phyloP scores from a whole-genome alignment of 2,329 filamentous ascomycete genomes.

The Annulohypoxylon truncatum region DNA sequence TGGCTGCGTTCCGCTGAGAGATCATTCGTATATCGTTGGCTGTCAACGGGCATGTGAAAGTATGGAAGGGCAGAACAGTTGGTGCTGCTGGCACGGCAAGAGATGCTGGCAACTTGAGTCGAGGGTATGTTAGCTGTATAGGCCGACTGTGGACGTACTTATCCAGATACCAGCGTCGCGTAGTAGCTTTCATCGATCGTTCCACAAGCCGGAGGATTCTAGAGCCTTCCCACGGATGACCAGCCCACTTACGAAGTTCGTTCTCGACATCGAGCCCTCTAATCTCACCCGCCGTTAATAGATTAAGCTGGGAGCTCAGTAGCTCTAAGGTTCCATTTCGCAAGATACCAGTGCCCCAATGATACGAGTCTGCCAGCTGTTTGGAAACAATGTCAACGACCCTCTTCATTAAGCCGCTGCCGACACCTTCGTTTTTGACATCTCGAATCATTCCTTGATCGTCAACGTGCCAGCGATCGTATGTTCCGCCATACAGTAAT shows the following conservation, averaged over 20 bases:
- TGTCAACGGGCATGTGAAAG: slow-evolving; percentile 93
- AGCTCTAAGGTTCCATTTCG: slow-evolving; percentile 64
- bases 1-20: slow-evolving; percentile 91
- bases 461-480: slow-evolving; percentile 94
- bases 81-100: slow-evolving; percentile 87
- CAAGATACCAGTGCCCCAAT: slow-evolving; percentile 83
- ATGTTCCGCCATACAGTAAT: slow-evolving; percentile 75
- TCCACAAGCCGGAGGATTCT: slow-evolving; percentile 86
- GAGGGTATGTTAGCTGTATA: slow-evolving; percentile 70
- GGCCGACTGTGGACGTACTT: slow-evolving; percentile 73
- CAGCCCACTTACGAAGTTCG: slow-evolving; percentile 71
- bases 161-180: slow-evolving; percentile 90
- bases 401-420: slow-evolving; percentile 86
- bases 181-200: slow-evolving; percentile 79
- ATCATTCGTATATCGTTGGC: slow-evolving; percentile 93
- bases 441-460: slow-evolving; percentile 85
- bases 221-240: slow-evolving; percentile 87
- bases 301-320: slow-evolving; percentile 60
- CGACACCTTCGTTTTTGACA: slow-evolving; percentile 68
- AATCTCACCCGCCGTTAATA: slow-evolving; percentile 53
- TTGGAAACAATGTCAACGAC: slow-evolving; percentile 92
- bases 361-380: slow-evolving; percentile 86
- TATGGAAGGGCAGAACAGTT: slow-evolving; percentile 96
- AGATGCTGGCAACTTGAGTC: slow-evolving; percentile 77
- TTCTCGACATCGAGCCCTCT: slow-evolving; percentile 53